phyloP scores from a whole-genome alignment of 1,284 basidiomycete species.

The Melampsora larici-populina region DNA sequence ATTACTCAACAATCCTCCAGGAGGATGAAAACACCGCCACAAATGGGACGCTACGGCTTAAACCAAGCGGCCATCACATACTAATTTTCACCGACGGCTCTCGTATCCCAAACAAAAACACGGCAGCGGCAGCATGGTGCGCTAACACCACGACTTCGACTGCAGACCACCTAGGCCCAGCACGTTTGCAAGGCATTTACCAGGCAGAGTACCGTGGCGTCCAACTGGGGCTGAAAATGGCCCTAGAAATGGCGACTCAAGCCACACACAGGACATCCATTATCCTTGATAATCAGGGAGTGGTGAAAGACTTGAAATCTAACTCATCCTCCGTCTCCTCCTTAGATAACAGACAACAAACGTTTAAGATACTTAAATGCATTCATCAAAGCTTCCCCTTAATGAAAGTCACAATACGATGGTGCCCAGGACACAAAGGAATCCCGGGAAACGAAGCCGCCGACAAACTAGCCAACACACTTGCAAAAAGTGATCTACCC shows the following conservation, averaged over 20 bases:
- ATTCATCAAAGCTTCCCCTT: neutral
- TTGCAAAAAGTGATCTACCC: neutral
- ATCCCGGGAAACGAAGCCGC: too few relatives aligned
- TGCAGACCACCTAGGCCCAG: neutral
- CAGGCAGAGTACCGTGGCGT: neutral
- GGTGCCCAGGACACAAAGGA: slow-evolving; percentile 6
- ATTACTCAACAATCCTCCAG: too few relatives aligned
- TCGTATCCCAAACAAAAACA: neutral
- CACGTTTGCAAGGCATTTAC: neutral
- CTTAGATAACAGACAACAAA: too few relatives aligned
- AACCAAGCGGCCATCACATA: neutral
- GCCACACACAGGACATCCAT: too few relatives aligned
- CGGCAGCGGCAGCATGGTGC: too few relatives aligned
- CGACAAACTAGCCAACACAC: neutral
- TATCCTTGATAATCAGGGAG: too few relatives aligned
- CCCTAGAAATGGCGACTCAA: too few relatives aligned
- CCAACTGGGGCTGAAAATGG: too few relatives aligned
- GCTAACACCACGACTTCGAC: neutral
- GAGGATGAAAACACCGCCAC: neutral
- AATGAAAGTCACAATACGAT: neutral
- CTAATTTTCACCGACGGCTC: neutral
- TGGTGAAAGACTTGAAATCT: too few relatives aligned
- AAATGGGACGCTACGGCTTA: neutral
- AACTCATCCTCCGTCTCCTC: neutral
- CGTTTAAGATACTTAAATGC: too few relatives aligned